phyloP scores from a whole-genome alignment of 2,329 filamentous ascomycete genomes.

The Pleurostoma richardsiae region DNA sequence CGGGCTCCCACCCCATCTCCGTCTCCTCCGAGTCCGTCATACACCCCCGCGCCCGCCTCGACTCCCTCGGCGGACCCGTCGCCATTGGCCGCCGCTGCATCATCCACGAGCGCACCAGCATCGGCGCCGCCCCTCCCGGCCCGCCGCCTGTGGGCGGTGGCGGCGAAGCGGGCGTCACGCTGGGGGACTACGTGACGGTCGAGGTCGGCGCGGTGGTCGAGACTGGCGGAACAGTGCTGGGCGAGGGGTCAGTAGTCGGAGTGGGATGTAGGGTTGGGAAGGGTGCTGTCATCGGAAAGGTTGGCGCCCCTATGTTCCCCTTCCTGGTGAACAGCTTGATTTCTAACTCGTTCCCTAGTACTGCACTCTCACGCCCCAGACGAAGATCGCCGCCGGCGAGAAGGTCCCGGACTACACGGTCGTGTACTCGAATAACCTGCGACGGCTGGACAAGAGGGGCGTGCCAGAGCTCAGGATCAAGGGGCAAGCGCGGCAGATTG shows the following conservation, averaged over 20 bases:
- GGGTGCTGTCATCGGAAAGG: conserved; percentile 59
- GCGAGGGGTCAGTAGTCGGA: conserved; percentile 56
- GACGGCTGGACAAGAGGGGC: conserved; percentile 54
- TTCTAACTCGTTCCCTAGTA: conserved; percentile 38
- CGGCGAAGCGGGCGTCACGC: conserved; percentile 42
- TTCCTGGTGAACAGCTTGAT: conserved; percentile 2
- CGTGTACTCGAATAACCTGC: conserved; percentile 59
- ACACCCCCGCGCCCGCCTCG: conserved; percentile 79
- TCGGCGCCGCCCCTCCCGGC: conserved; percentile 41
- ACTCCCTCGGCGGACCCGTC: conserved; percentile 73
- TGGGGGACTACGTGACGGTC: conserved; percentile 58
- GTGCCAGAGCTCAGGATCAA: conserved; percentile 59
- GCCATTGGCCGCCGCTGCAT: conserved; percentile 78
- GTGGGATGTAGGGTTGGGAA: conserved; percentile 54
- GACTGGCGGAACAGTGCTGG: conserved; percentile 55
- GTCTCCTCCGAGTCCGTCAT: conserved; percentile 74
- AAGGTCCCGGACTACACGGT: conserved; percentile 63
- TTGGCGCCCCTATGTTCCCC: conserved; percentile 22
- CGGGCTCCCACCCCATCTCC: conserved; percentile 71
- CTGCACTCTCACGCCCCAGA: conserved; percentile 65
- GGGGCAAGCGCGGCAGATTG: conserved; percentile 62
- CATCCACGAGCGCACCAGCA: conserved; percentile 63
- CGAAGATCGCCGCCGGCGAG: conserved; percentile 51
- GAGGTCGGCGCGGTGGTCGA: conserved; percentile 58
- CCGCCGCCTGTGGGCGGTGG: not conserved